Conservation (phyloP, 108 stramenopile genomes). For the Pelagomonas calceolata region DNA sequence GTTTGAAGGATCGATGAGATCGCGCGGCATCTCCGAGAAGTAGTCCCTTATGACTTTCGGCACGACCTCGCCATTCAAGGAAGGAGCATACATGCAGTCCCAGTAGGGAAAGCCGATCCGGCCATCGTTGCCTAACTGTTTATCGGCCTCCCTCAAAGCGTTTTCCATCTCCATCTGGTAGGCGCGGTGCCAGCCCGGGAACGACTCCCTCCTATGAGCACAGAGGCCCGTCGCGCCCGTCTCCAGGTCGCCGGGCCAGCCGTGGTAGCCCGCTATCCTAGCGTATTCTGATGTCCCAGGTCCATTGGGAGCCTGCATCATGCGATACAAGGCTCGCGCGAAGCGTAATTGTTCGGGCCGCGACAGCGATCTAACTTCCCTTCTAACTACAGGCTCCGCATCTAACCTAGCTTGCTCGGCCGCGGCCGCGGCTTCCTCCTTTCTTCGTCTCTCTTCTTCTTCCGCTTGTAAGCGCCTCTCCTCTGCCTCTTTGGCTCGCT, state of each 20-base stretch:
- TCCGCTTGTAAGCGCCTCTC: no score
- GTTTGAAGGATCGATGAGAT: background rate
- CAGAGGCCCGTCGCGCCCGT: slow-evolving; percentile 1
- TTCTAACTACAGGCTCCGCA: background rate
- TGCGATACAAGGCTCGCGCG: background rate
- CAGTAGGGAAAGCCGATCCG: slow-evolving; percentile 7
- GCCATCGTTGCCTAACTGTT: background rate
- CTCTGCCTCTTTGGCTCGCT: no score
- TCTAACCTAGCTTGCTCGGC: background rate
- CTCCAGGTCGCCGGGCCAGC: slow-evolving; percentile 4
- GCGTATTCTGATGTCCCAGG: slow-evolving; percentile 4
- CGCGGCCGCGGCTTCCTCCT: no score
- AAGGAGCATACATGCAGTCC: background rate
- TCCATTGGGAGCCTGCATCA: background rate
- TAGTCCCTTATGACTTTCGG: background rate
- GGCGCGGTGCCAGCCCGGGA: slow-evolving; percentile 13
- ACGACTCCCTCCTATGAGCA: slow-evolving; percentile 2
- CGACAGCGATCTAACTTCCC: background rate
- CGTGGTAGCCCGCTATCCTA: slow-evolving; percentile 9
- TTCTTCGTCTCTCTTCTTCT: no score
- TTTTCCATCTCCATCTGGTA: slow-evolving; percentile 5
- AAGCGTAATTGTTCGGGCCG: slow-evolving; percentile 2
- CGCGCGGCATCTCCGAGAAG: background rate
- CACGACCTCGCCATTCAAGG: background rate
- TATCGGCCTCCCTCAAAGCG: background rate